Percentiles rank a stretch among this genome's conserved stretches.
These are phyloP conservation scores for Candida ovalis DNA, from an alignment of 805 yeast genomes.

Conservation along the genomic window DNA sequence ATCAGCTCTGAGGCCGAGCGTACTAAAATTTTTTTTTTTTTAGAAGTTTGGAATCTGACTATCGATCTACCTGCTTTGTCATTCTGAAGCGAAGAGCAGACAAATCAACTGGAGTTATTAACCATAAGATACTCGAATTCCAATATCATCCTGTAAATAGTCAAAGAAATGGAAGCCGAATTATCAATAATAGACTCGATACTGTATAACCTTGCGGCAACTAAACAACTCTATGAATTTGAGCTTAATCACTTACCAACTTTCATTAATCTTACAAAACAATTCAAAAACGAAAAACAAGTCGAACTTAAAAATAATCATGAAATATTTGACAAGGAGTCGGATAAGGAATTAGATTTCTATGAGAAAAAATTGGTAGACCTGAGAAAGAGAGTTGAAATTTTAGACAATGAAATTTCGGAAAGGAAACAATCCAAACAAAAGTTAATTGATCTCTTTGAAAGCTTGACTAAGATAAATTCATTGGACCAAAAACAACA, in stretches of 20 bases:
- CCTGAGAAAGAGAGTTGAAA: slow-evolving; percentile 10
- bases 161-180: slow-evolving; percentile 23
- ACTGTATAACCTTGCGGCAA: slow-evolving; percentile 21
- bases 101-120: too few relatives aligned
- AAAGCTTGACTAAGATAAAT: slow-evolving; percentile 19
- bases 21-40: neutral
- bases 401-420: slow-evolving; percentile 33
- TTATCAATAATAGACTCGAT: slow-evolving; percentile 24
- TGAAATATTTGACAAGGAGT: slow-evolving; percentile 19
- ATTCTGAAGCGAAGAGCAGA: too few relatives aligned
- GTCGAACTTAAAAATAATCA: slow-evolving; percentile 13
- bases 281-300: slow-evolving; percentile 16
- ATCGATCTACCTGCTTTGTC: too few relatives aligned
- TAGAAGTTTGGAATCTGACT: neutral
- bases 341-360: slow-evolving; percentile 17
- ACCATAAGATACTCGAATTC: too few relatives aligned
- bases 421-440: slow-evolving; percentile 30
- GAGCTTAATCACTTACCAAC: slow-evolving; percentile 21
- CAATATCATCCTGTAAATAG: too few relatives aligned
- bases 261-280: slow-evolving; percentile 8
- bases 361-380: slow-evolving; percentile 10
- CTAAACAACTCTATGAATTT: slow-evolving; percentile 25
- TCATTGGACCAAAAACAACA: slow-evolving; percentile 30
- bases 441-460: slow-evolving; percentile 28
- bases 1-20: neutral